These are phyloP conservation scores for Lasiodiplodia theobromae DNA, from an alignment of 2,329 filamentous ascomycete genomes.

Conservation along the genomic window DNA sequence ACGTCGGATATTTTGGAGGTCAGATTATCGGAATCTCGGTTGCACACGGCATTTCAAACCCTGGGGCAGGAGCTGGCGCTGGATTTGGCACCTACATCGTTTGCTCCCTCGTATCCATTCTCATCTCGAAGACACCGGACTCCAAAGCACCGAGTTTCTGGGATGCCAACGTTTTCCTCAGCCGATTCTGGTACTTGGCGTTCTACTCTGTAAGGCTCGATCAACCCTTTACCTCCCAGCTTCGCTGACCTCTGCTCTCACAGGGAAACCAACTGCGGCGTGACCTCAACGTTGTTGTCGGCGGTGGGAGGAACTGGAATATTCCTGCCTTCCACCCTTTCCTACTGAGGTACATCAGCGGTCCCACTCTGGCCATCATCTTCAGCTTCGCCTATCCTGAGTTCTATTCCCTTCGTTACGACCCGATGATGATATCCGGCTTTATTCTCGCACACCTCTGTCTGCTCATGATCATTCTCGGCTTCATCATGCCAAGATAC, in stretches of 20 bases:
- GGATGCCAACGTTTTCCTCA: conserved; percentile 46
- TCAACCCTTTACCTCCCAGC: neutral
- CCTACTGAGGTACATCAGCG: conserved; percentile 50
- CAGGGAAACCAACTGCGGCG: conserved; percentile 64
- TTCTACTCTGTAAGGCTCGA: conserved; percentile 63
- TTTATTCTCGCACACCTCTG: conserved; percentile 46
- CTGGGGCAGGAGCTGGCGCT: conserved; percentile 57
- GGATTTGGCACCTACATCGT: conserved; percentile 62
- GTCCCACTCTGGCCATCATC: conserved; percentile 44
- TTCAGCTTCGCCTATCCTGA: conserved; percentile 45
- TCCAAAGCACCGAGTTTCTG: conserved; percentile 53
- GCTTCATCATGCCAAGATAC: conserved; percentile 62
- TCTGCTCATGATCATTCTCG: conserved; percentile 56
- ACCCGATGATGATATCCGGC: conserved; percentile 46
- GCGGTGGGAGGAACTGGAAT: conserved; percentile 62
- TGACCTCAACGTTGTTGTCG: conserved; percentile 63
- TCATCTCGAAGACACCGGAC: conserved; percentile 54
- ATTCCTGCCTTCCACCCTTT: conserved; percentile 61
- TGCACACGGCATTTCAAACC: conserved; percentile 54
- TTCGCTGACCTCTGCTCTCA: neutral
- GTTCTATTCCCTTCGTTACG: conserved; percentile 41
- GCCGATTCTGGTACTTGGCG: conserved; percentile 60
- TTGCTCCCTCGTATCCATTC: conserved; percentile 48
- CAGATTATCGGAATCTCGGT: conserved; percentile 61
- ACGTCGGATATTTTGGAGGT: conserved; percentile 61